Conservation (phyloP, 1,284 basidiomycete species). For the Phenoliferia sp. region DNA sequence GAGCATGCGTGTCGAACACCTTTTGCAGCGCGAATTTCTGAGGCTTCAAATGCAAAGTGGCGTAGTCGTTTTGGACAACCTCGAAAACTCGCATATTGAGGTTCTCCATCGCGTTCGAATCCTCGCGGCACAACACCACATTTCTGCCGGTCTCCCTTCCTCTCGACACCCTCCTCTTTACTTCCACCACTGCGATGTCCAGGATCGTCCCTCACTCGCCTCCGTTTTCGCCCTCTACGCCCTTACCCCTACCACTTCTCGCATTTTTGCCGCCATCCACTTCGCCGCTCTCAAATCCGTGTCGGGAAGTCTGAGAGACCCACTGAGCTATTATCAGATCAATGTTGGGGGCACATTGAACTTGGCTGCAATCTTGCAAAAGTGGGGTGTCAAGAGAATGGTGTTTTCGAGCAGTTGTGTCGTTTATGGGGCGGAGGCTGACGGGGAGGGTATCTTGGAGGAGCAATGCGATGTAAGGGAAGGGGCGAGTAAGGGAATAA, state of each 20-base stretch:
- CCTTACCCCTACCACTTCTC: background rate
- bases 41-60: background rate
- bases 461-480: conserved; percentile 8
- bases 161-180: conserved; percentile 12
- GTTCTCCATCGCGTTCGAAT: conserved; percentile 13
- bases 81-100: conserved; percentile 12
- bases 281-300: conserved; percentile 18
- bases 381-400: conserved; percentile 10
- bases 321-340: conserved; percentile 10
- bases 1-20: background rate
- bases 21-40: too few relatives aligned
- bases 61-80: conserved; percentile 12
- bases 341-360: conserved; percentile 16
- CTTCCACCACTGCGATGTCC: conserved; percentile 11
- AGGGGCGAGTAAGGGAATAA: conserved; percentile 15
- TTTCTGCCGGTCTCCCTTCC: background rate
- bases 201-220: background rate
- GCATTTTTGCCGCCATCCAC: conserved; percentile 14
- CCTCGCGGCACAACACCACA: conserved; percentile 10
- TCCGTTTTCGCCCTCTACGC: conserved; percentile 9
- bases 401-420: conserved; percentile 17
- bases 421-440: conserved; percentile 9
- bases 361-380: conserved; percentile 3
- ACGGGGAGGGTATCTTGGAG: conserved; percentile 13
- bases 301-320: background rate